Conservation (phyloP, 176 grass and related monocot genomes). For the Triticum urartu region DNA sequence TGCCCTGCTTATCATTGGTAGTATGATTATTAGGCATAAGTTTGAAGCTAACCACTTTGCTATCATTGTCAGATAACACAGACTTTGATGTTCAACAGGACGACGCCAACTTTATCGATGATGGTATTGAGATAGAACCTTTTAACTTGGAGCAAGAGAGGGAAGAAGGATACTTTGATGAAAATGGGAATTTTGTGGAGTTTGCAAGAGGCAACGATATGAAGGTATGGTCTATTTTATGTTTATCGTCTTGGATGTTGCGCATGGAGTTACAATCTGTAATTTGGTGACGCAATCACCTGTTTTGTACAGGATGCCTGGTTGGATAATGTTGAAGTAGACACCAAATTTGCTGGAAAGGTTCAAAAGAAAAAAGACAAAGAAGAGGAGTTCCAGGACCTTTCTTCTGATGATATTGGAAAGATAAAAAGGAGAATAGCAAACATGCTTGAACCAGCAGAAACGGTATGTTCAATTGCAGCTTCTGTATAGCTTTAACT, state of each 20-base stretch:
- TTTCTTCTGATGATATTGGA: slow-evolving; percentile 86
- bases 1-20: not conserved
- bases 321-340: slow-evolving; percentile 77
- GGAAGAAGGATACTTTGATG: slow-evolving; percentile 96
- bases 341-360: slow-evolving; percentile 52
- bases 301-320: slow-evolving; percentile 78
- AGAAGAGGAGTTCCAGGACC: slow-evolving; percentile 74
- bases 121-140: slow-evolving; percentile 87
- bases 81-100: slow-evolving; percentile 59
- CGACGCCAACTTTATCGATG: slow-evolving; percentile 65
- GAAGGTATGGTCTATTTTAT: slow-evolving; percentile 49
- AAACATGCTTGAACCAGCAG: slow-evolving; percentile 72
- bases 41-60: not conserved
- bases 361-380: slow-evolving; percentile 40
- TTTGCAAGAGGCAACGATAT: slow-evolving; percentile 76
- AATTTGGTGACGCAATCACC: slow-evolving; percentile 12
- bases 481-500: slow-evolving; percentile 7
- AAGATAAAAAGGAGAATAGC: slow-evolving; percentile 88
- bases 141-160: slow-evolving; percentile 97
- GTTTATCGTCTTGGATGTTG: not conserved
- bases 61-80: slow-evolving; percentile 36
- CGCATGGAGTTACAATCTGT: not conserved
- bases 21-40: slow-evolving; percentile 2
- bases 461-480: slow-evolving; percentile 61
- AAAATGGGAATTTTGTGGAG: slow-evolving; percentile 86